Evolutionary conservation across 331 rosid species (phyloP), one percentile per base, ranked within the genome.

Genomic region (Malus hybrid): DNA sequence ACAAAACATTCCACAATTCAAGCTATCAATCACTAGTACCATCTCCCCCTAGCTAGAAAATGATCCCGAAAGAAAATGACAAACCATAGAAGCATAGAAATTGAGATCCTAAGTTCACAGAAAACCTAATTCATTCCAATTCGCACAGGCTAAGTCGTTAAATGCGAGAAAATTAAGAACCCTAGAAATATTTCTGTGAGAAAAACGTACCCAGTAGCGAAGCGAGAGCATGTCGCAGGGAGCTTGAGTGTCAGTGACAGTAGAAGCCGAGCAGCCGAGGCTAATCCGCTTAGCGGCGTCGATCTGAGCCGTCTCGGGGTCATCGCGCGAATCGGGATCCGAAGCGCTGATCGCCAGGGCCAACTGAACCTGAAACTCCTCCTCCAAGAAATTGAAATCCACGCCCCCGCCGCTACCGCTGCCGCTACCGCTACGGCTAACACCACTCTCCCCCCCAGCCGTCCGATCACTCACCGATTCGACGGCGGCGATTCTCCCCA

Each of bases 251-350:
- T 87, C 96, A 31, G 91, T 39, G 20, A 82, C 65, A 0, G 97
- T 63, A 0, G 97, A 69, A 70, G 96, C 80, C 46, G 89, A 83
- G 72, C 90, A 89, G 5, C 99, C 97, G 62, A 95, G 92, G 85
- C 99, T 95, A 86, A 95, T 95, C 96, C 90, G 96, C 85, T 92
- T 95, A 2, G 96, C 99, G 22, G 97, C 97, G 80, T 95, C 93
- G 97, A 95, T 95, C 99, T 95, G 99, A 36, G 96, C 96, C 20
- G 97, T 84, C 76, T 95, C 99, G 7, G 95, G 88, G 46, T 86
- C 91, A 54, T 83, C 89, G 1, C 82, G 87, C 18, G 86, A 76
- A 83, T 90, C 97, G 75, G 97, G 87, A 88, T 92, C 96, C 28
- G 99, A 95, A 42, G 93, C 99, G 73, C 99, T 95, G 52, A 95